Base-by-base conservation (phyloP, 495 filamentous ascomycete species). In the Polyplosphaeria fusca region DNA sequence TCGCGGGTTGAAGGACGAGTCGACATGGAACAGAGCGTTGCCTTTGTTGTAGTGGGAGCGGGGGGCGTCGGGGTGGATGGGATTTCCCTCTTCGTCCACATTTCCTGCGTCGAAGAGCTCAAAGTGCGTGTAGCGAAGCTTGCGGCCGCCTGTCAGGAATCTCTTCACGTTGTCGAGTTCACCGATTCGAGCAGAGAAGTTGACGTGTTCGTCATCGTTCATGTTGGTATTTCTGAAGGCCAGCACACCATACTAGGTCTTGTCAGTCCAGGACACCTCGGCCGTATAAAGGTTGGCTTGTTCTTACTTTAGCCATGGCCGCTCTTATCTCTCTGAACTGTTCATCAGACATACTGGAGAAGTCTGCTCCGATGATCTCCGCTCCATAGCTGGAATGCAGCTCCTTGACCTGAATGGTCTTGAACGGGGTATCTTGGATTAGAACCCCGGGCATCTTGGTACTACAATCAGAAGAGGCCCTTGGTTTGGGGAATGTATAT, bases 41-140 rank as follows among this genome's bases (percentile, higher is more conserved):
- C 80, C 63, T 54, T 52, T 61, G 39, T 52, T 58, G 48, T 61
- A 52, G 27, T 62, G 47, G 2, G 63, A 47, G 27, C 75, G 68
- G 3, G 63, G 55, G 24, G 69, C 72, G 26, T 74, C 60, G 1
- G 71, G 70, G 26, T 73, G 66, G n/a, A 79, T 62, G 23, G 78
- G 64, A 0, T 64, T 48, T 23, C 68, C 70, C 12, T 74, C 66
- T 3, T 68, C 64, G 53, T 77, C 74, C 22, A 84, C 68, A 68
- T 84, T 84, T 43, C 78, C 70, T 2, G 79, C 81, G 64, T 85
- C 82, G 67, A 83, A 83, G 4, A 84, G 71, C 56, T 80, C 75
- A 23, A 72, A 67, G 54, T 77, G 71, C 1, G 59, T 69, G 45
- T 78, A 75, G 16, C 80, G 76, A 22, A 74, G 68, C 45, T 75